phyloP scores from a whole-genome alignment of 495 filamentous ascomycete species.

The Aspergillus cavernicola region DNA sequence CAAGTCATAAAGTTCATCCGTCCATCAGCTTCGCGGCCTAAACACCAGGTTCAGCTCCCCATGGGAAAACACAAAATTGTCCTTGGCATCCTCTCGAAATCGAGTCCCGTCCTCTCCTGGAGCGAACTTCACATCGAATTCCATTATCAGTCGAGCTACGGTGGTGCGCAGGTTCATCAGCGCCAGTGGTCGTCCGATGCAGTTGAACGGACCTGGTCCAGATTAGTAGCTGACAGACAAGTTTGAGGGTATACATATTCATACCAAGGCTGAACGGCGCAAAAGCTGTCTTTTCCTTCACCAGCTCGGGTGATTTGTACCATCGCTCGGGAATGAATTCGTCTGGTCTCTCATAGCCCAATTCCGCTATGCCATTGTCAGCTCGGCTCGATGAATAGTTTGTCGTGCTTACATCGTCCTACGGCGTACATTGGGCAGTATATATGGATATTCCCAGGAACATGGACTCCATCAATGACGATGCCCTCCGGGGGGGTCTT shows the following conservation, averaged over 20 bases:
- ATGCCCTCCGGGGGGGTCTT: constrained; percentile 45
- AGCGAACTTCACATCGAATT: constrained; percentile 10
- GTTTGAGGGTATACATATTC: neutral
- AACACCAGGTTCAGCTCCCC: neutral
- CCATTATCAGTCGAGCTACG: constrained; percentile 13
- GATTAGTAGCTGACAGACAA: neutral
- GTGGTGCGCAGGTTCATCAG: constrained; percentile 17
- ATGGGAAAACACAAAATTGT: neutral
- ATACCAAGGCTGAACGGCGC: neutral
- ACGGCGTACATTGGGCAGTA: constrained; percentile 37
- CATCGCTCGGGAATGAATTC: constrained; percentile 56
- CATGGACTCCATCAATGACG: constrained; percentile 36
- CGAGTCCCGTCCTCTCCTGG: constrained; percentile 9
- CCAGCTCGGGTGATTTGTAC: constrained; percentile 42
- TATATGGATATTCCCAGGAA: constrained; percentile 42
- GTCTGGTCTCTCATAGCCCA: constrained; percentile 29
- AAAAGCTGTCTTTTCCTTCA: constrained; percentile 45
- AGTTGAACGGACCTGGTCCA: constrained; percentile 9
- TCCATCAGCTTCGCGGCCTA: too few species aligned
- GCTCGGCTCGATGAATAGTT: neutral
- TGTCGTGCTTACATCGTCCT: constrained; percentile 22
- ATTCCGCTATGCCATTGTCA: constrained; percentile 17
- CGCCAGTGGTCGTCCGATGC: constrained; percentile 15
- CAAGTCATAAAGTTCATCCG: too few species aligned
- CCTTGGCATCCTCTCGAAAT: neutral